A percentile compares a stretch with the other conserved stretches of the same genome.
Evolutionary conservation across 805 yeast species (phyloP).

Genomic region (Ogataea corticis): DNA sequence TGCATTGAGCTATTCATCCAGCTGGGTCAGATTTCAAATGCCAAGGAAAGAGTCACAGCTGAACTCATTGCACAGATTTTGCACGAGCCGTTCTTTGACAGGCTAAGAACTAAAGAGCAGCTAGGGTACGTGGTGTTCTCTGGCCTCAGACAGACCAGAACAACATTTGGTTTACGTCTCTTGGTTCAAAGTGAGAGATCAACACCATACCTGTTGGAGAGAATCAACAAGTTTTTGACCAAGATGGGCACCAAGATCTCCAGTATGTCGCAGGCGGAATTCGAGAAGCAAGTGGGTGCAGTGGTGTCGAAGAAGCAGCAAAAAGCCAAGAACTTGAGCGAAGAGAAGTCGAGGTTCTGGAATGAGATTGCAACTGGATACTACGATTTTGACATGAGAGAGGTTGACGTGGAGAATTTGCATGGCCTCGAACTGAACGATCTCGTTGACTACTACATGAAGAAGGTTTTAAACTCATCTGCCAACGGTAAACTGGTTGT

Average conservation of each 20-base stretch:
- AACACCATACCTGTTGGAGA: constrained; percentile 67
- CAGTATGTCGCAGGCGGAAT: constrained; percentile 62
- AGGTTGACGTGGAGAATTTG: constrained; percentile 56
- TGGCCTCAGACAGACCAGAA: constrained; percentile 65
- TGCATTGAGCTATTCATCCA: constrained; percentile 80
- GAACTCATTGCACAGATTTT: constrained; percentile 72
- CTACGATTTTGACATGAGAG: constrained; percentile 69
- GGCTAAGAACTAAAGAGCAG: constrained; percentile 90
- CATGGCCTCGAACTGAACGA: constrained; percentile 56
- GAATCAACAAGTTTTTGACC: constrained; percentile 69
- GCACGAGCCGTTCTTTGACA: constrained; percentile 87
- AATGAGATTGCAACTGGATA: constrained; percentile 69
- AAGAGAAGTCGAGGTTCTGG: constrained; percentile 71
- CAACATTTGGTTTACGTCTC: constrained; percentile 70
- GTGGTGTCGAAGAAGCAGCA: constrained; percentile 64
- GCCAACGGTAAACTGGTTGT: constrained; percentile 49
- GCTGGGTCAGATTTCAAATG: constrained; percentile 53
- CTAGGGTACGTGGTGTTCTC: constrained; percentile 92
- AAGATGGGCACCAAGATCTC: constrained; percentile 43
- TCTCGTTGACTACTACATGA: constrained; percentile 53
- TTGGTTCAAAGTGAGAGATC: constrained; percentile 83
- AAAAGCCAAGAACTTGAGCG: constrained; percentile 73
- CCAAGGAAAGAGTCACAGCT: constrained; percentile 46
- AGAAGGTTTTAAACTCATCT: constrained; percentile 35
- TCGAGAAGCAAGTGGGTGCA: constrained; percentile 66